Evolutionary conservation across 345 rosid genomes (phyloP).

Genomic region (Zanthoxylum bungeanum): DNA sequence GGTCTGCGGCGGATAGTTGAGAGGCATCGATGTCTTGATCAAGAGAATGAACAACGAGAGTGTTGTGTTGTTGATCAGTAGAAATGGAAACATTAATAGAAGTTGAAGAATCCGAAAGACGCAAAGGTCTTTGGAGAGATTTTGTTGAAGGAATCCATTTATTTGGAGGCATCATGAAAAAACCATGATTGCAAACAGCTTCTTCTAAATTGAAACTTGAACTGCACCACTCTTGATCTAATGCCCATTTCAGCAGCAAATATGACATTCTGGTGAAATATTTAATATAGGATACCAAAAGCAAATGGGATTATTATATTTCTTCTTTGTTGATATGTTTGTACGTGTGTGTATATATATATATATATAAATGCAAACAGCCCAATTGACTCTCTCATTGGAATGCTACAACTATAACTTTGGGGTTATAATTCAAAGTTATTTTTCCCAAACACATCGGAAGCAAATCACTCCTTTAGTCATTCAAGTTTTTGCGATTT

Average conservation of each 20-base stretch:
- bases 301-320: no score
- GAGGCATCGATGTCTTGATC: background rate
- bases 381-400: no score
- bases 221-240: conserved; percentile 2
- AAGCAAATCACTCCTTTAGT: no score
- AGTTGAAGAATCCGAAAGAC: conserved; percentile 9
- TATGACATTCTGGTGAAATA: background rate
- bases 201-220: conserved; percentile 35
- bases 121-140: conserved; percentile 37
- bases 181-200: conserved; percentile 53
- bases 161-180: conserved; percentile 59
- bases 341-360: no score
- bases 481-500: no score
- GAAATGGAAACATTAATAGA: conserved; percentile 35
- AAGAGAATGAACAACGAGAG: conserved; percentile 20
- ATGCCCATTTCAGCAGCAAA: background rate
- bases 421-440: no score
- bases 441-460: no score
- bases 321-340: no score
- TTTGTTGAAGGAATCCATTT: conserved; percentile 31
- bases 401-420: no score
- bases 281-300: no score
- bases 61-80: conserved; percentile 2
- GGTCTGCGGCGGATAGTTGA: conserved; percentile 17
- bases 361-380: no score